Evolutionary conservation across 2,329 filamentous ascomycete genomes (phyloP).

Genomic region (Botrytis paeoniae): DNA sequence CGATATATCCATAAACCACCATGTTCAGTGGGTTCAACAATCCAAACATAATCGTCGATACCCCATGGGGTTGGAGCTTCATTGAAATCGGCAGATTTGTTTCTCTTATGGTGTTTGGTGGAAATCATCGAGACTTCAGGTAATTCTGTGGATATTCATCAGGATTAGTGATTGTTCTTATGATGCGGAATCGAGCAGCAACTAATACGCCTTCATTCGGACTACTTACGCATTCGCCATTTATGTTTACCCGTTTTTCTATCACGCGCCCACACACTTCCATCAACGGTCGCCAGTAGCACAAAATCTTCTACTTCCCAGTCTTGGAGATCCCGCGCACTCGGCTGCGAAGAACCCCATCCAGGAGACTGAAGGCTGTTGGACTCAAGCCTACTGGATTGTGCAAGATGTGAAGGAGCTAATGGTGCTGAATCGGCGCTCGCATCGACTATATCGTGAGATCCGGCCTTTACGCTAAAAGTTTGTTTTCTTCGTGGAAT

Average conservation of each 20-base stretch:
- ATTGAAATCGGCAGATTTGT: conserved; percentile 58
- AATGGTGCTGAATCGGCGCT: conserved; percentile 89
- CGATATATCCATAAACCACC: conserved; percentile 85
- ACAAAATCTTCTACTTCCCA: conserved; percentile 99
- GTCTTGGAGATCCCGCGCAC: conserved; percentile 96
- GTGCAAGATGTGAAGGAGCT: conserved; percentile 94
- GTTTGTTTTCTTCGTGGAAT: conserved; percentile 35
- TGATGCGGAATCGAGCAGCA: neutral
- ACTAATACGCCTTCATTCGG: neutral
- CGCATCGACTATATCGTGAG: conserved; percentile 61
- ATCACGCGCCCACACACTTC: conserved; percentile 88
- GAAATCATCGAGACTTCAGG: conserved; percentile 67
- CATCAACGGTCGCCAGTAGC: conserved; percentile 99
- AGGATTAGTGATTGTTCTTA: conserved; percentile 48
- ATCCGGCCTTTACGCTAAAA: conserved; percentile 33
- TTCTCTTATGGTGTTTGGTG: conserved; percentile 74
- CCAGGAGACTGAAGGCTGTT: conserved; percentile 57
- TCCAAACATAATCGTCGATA: conserved; percentile 89
- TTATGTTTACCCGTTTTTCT: conserved; percentile 78
- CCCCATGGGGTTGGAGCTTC: conserved; percentile 49
- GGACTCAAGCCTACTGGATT: conserved; percentile 80
- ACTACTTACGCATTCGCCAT: conserved; percentile 51
- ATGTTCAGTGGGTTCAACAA: conserved; percentile 86
- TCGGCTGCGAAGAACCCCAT: conserved; percentile 70
- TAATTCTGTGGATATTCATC: conserved; percentile 61